A percentile compares a stretch with the other conserved stretches of the same genome.
These are phyloP conservation scores for Straminergon stramineum DNA, from an alignment of 225 moss, liverwort and hornwort species.

Conservation along the genomic window DNA sequence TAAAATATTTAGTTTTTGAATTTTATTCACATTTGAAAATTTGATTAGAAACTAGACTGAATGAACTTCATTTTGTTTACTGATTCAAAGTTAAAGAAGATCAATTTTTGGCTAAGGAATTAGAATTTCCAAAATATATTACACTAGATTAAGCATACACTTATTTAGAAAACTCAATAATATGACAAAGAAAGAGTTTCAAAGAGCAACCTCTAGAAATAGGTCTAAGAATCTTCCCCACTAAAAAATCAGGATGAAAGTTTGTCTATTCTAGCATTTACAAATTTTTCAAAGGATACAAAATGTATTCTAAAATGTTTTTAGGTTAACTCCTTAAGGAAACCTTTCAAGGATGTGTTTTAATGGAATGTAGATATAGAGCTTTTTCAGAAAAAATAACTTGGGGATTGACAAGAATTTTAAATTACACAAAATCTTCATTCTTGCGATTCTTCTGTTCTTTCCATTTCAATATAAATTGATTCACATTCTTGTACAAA, in stretches of 20 bases:
- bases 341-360: background rate
- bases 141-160: background rate
- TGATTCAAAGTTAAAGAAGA: accelerated
- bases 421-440: background rate
- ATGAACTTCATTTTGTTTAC: background rate
- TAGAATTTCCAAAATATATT: background rate
- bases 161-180: too few relatives aligned
- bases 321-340: background rate
- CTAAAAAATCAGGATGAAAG: background rate
- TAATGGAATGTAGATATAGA: background rate
- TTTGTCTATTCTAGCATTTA: background rate
- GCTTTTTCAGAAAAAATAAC: background rate
- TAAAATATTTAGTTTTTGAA: background rate
- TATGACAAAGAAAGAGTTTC: too few relatives aligned
- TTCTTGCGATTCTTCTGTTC: background rate
- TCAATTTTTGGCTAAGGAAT: accelerated
- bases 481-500: background rate
- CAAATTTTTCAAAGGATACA: background rate
- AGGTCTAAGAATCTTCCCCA: background rate
- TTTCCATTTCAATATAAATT: background rate
- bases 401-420: background rate
- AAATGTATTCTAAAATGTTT: background rate
- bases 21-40: background rate
- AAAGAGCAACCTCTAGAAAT: background rate
- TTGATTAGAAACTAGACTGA: background rate